Evolutionary conservation across 2,329 filamentous ascomycete species (phyloP).

Genomic region (Sporothrix inflata): DNA sequence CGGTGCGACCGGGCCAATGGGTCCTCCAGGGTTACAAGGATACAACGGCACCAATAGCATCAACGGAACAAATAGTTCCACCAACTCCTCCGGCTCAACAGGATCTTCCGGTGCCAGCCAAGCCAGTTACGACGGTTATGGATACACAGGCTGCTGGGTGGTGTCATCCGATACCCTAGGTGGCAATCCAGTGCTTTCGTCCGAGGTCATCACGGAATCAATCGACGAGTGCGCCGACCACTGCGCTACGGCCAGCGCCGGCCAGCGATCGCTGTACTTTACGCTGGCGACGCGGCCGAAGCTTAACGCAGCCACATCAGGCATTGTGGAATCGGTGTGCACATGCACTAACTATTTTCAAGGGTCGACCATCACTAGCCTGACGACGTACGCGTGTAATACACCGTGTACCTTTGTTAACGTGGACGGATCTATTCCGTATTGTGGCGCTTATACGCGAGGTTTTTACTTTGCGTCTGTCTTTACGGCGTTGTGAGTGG

Average conservation of each 20-base stretch:
- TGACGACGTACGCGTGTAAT: slow-evolving; percentile 24
- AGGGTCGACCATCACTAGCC: slow-evolving; percentile 25
- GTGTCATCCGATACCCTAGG: slow-evolving; percentile 18
- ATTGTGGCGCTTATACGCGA: slow-evolving; percentile 13
- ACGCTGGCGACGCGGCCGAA: no score
- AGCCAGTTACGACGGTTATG: neutral
- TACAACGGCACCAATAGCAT: neutral
- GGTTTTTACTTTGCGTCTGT: slow-evolving; percentile 27
- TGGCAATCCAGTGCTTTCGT: slow-evolving; percentile 23
- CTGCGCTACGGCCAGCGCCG: slow-evolving; percentile 27
- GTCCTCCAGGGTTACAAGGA: neutral
- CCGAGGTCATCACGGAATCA: slow-evolving; percentile 29
- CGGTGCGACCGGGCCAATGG: neutral
- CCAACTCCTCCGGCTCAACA: slow-evolving; percentile 5
- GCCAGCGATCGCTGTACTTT: no score
- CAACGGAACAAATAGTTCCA: neutral
- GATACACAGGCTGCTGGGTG: slow-evolving; percentile 32
- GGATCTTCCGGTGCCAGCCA: no score
- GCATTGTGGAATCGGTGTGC: slow-evolving; percentile 25
- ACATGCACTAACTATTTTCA: slow-evolving; percentile 29
- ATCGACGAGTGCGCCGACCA: slow-evolving; percentile 29
- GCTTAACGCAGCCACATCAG: no score
- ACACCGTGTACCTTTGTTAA: slow-evolving; percentile 27
- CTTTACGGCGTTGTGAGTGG: slow-evolving; percentile 22
- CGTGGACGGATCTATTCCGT: slow-evolving; percentile 21